Base-by-base conservation (phyloP, 257 asterid genomes). In the Asclepias syriaca region DNA sequence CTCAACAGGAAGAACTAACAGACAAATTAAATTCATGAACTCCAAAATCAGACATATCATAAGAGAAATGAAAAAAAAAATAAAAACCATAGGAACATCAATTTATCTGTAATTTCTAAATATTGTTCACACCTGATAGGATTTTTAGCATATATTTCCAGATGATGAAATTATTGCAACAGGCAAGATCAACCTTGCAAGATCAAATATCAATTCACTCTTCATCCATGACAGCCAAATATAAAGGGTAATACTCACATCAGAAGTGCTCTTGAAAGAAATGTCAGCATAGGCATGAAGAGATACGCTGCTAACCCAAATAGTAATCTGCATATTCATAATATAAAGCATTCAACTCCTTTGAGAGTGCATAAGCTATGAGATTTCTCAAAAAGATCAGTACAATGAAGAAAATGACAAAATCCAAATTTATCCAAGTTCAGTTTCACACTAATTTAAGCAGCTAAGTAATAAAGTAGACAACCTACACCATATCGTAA, bases 231-330 rank as follows among this genome's bases (percentile, higher is more conserved):
- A 49, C 29, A 9, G 24, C 18, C 12, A 21, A 34, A 55, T 19
- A 39, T 57, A 21, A 73, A 72, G 71, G 40, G 71, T 56, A 69
- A 81, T 43, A 79, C 99, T 90, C 83, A 92, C 99, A 90, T 92
- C 95, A 24, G 89, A 83, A 68, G 82, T 75, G 77, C 95, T 90
- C 80, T 83, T 86, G 72, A 84, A 95, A 71, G 90, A 83, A 76
- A 92, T 86, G 85, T 90, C 98, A 77, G 97, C 96, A 82, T 86
- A 84, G 16, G 96, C 90, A 81, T 83, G 96, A 76, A 92, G 87
- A 32, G 98, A 85, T 76, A 90, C 75, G 80, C 91, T 84, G 88
- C 95, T 95, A 69, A 95, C 80, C 99, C 96, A 95, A 67, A 92
- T 75, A 24, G 84, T 86, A 71, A 95, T 83, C 96, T 95, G 97